Evolutionary conservation across 78 protist species (phyloP).

Genomic region (Chrysochromulina tobinii): DNA sequence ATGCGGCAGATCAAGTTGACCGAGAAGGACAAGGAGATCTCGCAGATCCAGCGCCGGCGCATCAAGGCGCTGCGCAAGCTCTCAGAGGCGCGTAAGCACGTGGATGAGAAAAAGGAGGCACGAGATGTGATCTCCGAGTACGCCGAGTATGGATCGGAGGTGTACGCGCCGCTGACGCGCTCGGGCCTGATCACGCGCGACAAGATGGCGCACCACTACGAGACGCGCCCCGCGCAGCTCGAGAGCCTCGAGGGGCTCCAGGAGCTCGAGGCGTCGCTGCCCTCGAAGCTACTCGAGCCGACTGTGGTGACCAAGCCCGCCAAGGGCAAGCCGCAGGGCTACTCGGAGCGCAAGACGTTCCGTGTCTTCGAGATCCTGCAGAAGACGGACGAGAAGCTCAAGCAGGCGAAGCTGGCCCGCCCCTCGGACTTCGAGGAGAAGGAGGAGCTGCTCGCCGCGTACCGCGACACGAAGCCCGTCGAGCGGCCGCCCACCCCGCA

Average conservation of each 20-base stretch:
- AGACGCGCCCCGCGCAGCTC: neutral
- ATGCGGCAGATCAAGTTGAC: slow-evolving; percentile 5
- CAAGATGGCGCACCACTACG: slow-evolving; percentile 29
- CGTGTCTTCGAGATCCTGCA: slow-evolving; percentile 9
- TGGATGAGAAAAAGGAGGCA: neutral
- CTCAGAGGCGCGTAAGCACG: slow-evolving; percentile 43
- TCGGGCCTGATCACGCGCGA: neutral
- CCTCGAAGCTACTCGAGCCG: neutral
- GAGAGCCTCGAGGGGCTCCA: neutral
- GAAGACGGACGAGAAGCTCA: slow-evolving; percentile 16
- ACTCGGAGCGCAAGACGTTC: neutral
- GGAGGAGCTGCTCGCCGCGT: slow-evolving; percentile 33
- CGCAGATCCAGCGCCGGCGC: slow-evolving; percentile 25
- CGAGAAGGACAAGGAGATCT: neutral
- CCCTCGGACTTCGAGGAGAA: neutral
- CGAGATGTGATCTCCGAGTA: slow-evolving; percentile 60
- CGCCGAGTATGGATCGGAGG: slow-evolving; percentile 47
- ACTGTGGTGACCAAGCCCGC: neutral
- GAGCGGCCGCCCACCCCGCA: slow-evolving; percentile 62
- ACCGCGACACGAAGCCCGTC: neutral
- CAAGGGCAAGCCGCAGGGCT: neutral
- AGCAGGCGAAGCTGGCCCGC: slow-evolving; percentile 7
- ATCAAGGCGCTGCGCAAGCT: slow-evolving; percentile 61
- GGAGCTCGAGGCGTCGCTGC: slow-evolving; percentile 25
- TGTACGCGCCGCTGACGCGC: slow-evolving; percentile 54